A percentile compares a stretch with the other conserved stretches of the same genome.
These are phyloP conservation scores for Lanmaoa pseudosensibilis DNA, from an alignment of 768 basidiomycete genomes.

Conservation along the genomic window DNA sequence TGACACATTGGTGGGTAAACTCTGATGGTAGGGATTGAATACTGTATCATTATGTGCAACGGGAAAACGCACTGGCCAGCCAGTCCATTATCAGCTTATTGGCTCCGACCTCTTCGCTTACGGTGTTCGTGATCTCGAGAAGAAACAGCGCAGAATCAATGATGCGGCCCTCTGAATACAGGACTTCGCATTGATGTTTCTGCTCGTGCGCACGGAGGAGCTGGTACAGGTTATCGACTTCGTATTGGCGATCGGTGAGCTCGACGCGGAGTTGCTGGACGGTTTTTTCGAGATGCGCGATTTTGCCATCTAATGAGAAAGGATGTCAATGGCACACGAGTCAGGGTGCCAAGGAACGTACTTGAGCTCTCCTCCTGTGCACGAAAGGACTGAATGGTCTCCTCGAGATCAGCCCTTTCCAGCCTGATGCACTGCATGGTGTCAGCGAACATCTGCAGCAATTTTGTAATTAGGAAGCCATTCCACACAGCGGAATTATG, in stretches of 20 bases:
- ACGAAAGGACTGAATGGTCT: background rate
- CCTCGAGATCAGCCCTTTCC: background rate
- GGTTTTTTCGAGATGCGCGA: background rate
- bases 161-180: background rate
- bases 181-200: slow-evolving; percentile 3
- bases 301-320: background rate
- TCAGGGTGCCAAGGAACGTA: background rate
- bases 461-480: no score
- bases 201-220: slow-evolving; percentile 1
- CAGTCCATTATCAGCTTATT: background rate
- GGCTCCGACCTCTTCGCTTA: background rate
- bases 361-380: background rate
- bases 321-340: background rate
- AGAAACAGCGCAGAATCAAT: background rate
- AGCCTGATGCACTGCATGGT: no score
- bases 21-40: background rate
- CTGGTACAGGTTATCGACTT: background rate
- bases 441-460: no score
- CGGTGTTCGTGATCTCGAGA: background rate
- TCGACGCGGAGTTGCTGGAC: background rate
- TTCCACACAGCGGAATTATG: no score
- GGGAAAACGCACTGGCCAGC: slow-evolving; percentile 2
- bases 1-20: background rate
- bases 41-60: rapidly evolving
- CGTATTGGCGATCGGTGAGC: background rate